A percentile compares a stretch with the other conserved stretches of the same genome.
Evolutionary conservation across 768 basidiomycete species (phyloP).

Genomic region (Piloderma croceum): DNA sequence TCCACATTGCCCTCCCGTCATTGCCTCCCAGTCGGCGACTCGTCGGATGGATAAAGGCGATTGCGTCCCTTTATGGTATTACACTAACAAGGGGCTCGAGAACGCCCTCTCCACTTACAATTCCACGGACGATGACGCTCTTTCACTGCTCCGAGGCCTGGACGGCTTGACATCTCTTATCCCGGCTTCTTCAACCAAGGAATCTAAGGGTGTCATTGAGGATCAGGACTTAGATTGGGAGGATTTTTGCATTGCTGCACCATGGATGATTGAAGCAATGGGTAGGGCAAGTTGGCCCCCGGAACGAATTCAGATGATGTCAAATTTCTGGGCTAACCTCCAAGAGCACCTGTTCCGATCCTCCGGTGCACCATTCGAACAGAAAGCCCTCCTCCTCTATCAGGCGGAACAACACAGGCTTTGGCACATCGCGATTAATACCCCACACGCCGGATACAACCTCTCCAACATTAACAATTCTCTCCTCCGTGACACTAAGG

Average conservation of each 20-base stretch:
- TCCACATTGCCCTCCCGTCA: too few species aligned
- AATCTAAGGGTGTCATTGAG: slow-evolving; percentile 1
- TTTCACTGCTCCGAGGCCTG: neutral
- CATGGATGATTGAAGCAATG: slow-evolving; percentile 9
- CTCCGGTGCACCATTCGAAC: slow-evolving; percentile 5
- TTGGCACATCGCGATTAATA: slow-evolving; percentile 8
- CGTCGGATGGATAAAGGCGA: too few species aligned
- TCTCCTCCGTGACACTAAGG: neutral
- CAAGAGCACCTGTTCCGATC: slow-evolving; percentile 5
- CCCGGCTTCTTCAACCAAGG: slow-evolving; percentile 1
- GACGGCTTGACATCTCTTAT: slow-evolving; percentile 4
- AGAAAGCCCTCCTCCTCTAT: slow-evolving; percentile 10
- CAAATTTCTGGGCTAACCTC: slow-evolving; percentile 9
- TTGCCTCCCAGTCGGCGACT: too few species aligned
- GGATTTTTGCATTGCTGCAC: slow-evolving; percentile 9
- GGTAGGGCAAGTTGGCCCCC: slow-evolving; percentile 4
- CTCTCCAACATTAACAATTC: slow-evolving; percentile 5
- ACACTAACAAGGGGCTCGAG: slow-evolving; percentile 11
- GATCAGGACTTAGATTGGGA: slow-evolving; percentile 10
- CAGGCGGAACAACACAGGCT: slow-evolving; percentile 9
- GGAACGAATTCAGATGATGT: slow-evolving; percentile 7
- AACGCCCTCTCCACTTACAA: neutral
- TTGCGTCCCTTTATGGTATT: slow-evolving; percentile 12
- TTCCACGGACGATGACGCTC: slow-evolving; percentile 3
- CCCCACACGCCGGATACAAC: slow-evolving; percentile 3